phyloP scores from a whole-genome alignment of 805 yeast genomes.

The Metschnikowia noctiluminum region DNA sequence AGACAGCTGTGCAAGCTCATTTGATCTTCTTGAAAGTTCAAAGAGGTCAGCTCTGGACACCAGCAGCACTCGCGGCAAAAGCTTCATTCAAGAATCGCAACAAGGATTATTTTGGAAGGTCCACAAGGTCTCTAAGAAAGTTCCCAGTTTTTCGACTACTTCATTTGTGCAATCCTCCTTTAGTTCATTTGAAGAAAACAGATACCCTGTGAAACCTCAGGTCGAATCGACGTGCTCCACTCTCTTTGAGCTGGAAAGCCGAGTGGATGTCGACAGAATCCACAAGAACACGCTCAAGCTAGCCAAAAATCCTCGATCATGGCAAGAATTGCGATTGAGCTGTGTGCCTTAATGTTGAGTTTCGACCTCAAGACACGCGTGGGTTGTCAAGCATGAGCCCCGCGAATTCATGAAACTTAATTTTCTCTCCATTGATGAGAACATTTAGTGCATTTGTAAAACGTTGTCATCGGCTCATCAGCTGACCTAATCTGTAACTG shows the following conservation, averaged over 20 bases:
- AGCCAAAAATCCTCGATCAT: not conserved
- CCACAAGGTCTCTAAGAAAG: not conserved
- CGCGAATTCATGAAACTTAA: slow-evolving; percentile 25
- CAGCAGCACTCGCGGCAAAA: not conserved
- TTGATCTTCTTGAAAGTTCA: slow-evolving; percentile 10
- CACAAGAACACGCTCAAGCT: not conserved
- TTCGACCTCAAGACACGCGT: not conserved
- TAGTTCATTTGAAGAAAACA: slow-evolving; percentile 14
- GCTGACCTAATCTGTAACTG: slow-evolving; percentile 96
- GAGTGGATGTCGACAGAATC: not conserved
- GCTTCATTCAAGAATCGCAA: slow-evolving; percentile 3
- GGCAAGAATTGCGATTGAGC: slow-evolving; percentile 4
- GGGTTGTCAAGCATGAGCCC: not conserved
- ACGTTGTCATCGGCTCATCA: slow-evolving; percentile 99
- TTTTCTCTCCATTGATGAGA: slow-evolving; percentile 97
- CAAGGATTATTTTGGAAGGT: slow-evolving; percentile 8
- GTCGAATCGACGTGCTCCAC: not conserved
- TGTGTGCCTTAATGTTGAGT: not conserved
- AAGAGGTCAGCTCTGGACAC: not conserved
- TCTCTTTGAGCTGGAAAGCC: slow-evolving; percentile 2
- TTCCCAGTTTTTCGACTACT: not conserved
- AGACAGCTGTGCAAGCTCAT: slow-evolving; percentile 14
- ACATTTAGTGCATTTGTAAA: slow-evolving; percentile 91
- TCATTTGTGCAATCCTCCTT: slow-evolving; percentile 13
- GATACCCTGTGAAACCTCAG: not conserved